Evolutionary conservation across 768 basidiomycete genomes (phyloP).

Genomic region (Mycena vitilis): DNA sequence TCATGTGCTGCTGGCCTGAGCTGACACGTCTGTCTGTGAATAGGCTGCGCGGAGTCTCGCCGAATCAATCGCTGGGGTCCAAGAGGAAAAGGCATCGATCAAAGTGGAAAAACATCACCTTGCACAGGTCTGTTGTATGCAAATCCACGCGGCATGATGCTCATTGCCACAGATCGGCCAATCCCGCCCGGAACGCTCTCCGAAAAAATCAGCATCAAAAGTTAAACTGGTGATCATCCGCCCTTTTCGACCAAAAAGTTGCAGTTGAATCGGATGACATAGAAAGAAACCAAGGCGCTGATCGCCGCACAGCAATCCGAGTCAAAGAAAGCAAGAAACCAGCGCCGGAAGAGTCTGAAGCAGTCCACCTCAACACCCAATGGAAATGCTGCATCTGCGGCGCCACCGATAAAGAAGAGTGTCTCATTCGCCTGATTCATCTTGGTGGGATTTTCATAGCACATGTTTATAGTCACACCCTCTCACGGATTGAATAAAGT

Average conservation of each 20-base stretch:
- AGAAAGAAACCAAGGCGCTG: slow-evolving; percentile 33
- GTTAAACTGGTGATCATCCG: slow-evolving; percentile 51
- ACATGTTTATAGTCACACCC: not conserved
- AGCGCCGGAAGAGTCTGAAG: slow-evolving; percentile 28
- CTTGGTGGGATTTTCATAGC: slow-evolving; percentile 2
- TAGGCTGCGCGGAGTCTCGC: slow-evolving; percentile 63
- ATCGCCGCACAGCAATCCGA: slow-evolving; percentile 27
- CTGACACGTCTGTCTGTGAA: slow-evolving; percentile 23
- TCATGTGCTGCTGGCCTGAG: not conserved
- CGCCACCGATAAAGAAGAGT: slow-evolving; percentile 27
- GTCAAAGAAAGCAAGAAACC: slow-evolving; percentile 34
- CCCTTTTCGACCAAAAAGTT: slow-evolving; percentile 16
- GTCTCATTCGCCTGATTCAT: slow-evolving; percentile 34
- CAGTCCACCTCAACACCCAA: slow-evolving; percentile 7
- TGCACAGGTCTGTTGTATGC: slow-evolving; percentile 48
- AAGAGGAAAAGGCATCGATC: slow-evolving; percentile 57
- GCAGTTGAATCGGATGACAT: slow-evolving; percentile 10
- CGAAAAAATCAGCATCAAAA: slow-evolving; percentile 45
- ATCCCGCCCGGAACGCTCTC: slow-evolving; percentile 42
- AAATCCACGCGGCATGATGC: slow-evolving; percentile 33
- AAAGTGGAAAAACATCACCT: slow-evolving; percentile 55
- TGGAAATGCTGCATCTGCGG: slow-evolving; percentile 6
- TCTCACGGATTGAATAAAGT: not conserved
- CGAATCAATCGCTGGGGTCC: slow-evolving; percentile 55
- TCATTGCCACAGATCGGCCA: slow-evolving; percentile 40